Evolutionary conservation across 108 stramenopile species (phyloP).

Genomic region (Nitzschia palea): DNA sequence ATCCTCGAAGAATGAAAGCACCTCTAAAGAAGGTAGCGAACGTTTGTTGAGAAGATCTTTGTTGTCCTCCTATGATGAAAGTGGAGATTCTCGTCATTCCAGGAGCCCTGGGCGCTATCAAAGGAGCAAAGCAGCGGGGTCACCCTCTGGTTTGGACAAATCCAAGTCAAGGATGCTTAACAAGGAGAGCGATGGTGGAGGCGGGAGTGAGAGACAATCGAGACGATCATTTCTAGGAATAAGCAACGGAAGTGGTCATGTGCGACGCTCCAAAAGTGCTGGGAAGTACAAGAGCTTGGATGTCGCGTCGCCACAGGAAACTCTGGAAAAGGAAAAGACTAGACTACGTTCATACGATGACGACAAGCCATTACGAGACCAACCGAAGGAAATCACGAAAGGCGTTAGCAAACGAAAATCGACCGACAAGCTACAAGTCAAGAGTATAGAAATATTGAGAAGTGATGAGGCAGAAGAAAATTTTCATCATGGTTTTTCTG

Average conservation of each 20-base stretch:
- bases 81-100: no score
- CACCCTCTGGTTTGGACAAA: no score
- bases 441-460: neutral
- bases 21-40: no score
- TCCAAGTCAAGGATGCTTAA: no score
- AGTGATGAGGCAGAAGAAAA: neutral
- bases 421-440: neutral
- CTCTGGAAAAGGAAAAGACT: neutral
- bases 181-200: neutral
- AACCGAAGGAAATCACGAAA: neutral
- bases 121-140: no score
- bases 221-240: neutral
- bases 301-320: neutral
- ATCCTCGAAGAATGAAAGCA: no score
- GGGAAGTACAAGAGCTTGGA: neutral
- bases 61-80: no score
- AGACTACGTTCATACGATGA: neutral
- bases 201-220: neutral
- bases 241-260: neutral
- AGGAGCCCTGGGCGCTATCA: no score
- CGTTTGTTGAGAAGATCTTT: no score
- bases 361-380: neutral
- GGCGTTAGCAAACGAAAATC: neutral
- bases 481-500: no score
- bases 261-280: neutral